Percentiles rank a stretch among this genome's conserved stretches.
phyloP scores from a whole-genome alignment of 1,139 yeast species.

The Yarrowia galli region DNA sequence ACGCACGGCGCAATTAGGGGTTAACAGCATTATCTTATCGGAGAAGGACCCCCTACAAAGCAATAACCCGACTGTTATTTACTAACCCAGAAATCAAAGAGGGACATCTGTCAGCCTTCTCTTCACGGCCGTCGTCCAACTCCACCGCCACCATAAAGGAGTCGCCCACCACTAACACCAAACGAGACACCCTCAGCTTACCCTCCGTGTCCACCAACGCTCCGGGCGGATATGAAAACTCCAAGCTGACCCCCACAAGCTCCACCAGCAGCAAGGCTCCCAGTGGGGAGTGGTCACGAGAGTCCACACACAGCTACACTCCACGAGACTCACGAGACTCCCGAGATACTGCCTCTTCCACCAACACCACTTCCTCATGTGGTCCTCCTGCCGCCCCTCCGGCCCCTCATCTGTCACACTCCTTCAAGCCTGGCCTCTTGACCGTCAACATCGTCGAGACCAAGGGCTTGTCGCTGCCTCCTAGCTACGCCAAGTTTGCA shows the following conservation, averaged over 20 bases:
- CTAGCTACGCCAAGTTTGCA: constrained; percentile 32
- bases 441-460: constrained; percentile 25
- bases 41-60: background rate
- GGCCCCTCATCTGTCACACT: constrained; percentile 16
- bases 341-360: background rate
- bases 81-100: constrained; percentile 37
- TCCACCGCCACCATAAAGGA: constrained; percentile 38
- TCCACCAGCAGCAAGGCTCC: constrained; percentile 32
- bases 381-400: constrained; percentile 10
- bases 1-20: background rate
- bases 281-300: constrained; percentile 35
- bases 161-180: constrained; percentile 23
- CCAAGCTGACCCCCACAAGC: constrained; percentile 29
- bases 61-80: too few species aligned
- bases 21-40: background rate
- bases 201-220: constrained; percentile 17
- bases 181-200: constrained; percentile 19
- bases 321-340: constrained; percentile 29
- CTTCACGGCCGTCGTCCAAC: constrained; percentile 37
- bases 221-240: background rate
- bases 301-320: constrained; percentile 26
- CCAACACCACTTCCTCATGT: background rate
- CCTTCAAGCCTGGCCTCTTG: constrained; percentile 38
- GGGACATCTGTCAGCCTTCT: constrained; percentile 25
- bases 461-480: constrained; percentile 27